Conservation (phyloP, 306 rosid species). For the Psophocarpus tetragonolobus region DNA sequence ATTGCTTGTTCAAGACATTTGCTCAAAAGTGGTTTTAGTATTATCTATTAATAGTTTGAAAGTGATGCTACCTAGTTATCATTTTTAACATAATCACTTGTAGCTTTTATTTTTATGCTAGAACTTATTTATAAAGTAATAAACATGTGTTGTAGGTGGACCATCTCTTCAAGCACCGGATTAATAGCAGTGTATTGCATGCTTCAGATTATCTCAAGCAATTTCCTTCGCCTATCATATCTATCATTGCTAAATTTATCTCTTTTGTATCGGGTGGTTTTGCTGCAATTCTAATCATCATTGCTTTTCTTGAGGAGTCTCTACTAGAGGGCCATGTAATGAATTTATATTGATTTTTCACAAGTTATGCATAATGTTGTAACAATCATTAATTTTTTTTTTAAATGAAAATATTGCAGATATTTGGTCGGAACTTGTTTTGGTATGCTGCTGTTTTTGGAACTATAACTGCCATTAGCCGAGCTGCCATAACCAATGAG, state of each 20-base stretch:
- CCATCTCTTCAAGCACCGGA: slow-evolving; percentile 91
- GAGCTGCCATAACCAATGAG: slow-evolving; percentile 75
- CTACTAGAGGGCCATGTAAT: slow-evolving; percentile 96
- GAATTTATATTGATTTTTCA: slow-evolving; percentile 21
- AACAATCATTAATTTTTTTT: background rate
- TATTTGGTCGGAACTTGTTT: slow-evolving; percentile 91
- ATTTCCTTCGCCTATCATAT: slow-evolving; percentile 86
- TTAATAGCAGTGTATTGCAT: slow-evolving; percentile 75
- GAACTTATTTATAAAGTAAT: slow-evolving; percentile 12
- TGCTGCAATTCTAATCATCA: slow-evolving; percentile 87
- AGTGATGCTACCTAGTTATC: slow-evolving; percentile 7
- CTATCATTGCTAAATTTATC: slow-evolving; percentile 82
- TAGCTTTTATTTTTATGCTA: slow-evolving; percentile 22
- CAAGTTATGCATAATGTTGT: slow-evolving; percentile 8
- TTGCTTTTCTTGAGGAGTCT: slow-evolving; percentile 90
- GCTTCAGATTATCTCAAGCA: slow-evolving; percentile 87
- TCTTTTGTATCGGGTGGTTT: slow-evolving; percentile 92
- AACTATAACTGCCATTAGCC: slow-evolving; percentile 78
- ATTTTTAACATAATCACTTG: background rate
- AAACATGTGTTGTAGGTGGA: slow-evolving; percentile 64
- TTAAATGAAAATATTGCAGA: slow-evolving; percentile 46
- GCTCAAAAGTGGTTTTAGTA: background rate
- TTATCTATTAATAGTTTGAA: background rate
- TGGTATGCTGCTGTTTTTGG: slow-evolving; percentile 99
- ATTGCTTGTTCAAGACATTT: too few species aligned